These are phyloP conservation scores for Pholiota molesta DNA, from an alignment of 768 basidiomycete species.

Conservation along the genomic window DNA sequence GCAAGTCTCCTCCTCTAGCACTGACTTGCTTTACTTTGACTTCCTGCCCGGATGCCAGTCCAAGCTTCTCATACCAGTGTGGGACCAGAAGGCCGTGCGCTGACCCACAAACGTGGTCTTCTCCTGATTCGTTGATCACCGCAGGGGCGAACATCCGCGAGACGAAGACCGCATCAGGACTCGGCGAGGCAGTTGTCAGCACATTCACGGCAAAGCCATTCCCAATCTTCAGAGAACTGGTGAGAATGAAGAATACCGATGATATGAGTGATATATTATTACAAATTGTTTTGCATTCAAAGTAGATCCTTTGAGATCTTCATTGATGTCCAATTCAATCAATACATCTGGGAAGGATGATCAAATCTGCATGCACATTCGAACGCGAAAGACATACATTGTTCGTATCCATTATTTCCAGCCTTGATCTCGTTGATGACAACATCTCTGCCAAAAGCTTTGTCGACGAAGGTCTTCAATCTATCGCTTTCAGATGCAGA, in stretches of 20 bases:
- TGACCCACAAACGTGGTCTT: constrained; percentile 58
- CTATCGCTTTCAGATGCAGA: constrained; percentile 31
- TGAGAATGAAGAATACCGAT: neutral
- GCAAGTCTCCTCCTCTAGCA: constrained; percentile 48
- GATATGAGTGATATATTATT: constrained; percentile 14
- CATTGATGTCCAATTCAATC: constrained; percentile 42
- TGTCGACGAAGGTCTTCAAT: constrained; percentile 31
- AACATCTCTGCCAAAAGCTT: constrained; percentile 43
- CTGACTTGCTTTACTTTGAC: constrained; percentile 56
- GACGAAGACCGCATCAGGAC: constrained; percentile 38
- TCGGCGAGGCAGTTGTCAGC: constrained; percentile 39
- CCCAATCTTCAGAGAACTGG: constrained; percentile 25
- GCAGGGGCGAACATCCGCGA: constrained; percentile 55
- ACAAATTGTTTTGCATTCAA: constrained; percentile 39
- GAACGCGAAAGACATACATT: constrained; percentile 29
- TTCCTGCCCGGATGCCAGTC: constrained; percentile 31
- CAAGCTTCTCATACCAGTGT: constrained; percentile 48
- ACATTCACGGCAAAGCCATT: constrained; percentile 40
- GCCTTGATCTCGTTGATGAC: constrained; percentile 34
- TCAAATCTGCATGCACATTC: neutral
- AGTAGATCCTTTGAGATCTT: constrained; percentile 35
- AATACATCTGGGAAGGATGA: constrained; percentile 32
- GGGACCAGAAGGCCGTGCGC: constrained; percentile 53
- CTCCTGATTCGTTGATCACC: constrained; percentile 31
- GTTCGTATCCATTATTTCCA: constrained; percentile 35